Evolutionary conservation across 768 basidiomycete genomes (phyloP).

Genomic region (Leucocoprinus sp.): DNA sequence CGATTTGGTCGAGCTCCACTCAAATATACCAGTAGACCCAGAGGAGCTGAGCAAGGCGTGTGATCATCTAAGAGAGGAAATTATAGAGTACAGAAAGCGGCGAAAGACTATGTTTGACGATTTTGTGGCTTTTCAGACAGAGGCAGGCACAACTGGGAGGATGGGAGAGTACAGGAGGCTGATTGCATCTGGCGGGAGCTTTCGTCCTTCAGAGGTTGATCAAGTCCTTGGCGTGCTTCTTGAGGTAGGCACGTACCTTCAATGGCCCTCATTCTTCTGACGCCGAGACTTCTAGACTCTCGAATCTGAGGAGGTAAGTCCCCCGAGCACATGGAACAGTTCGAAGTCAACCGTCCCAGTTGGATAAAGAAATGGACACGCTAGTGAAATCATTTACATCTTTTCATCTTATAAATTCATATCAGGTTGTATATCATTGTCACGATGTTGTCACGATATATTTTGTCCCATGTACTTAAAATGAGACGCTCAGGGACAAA

Average conservation of each 20-base stretch:
- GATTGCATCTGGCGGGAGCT: slow-evolving; percentile 84
- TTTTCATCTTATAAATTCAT: slow-evolving; percentile 4
- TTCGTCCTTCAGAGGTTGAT: slow-evolving; percentile 83
- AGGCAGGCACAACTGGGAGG: slow-evolving; percentile 81
- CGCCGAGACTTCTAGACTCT: slow-evolving; percentile 46
- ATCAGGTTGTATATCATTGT: slow-evolving; percentile 5
- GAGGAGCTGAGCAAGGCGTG: slow-evolving; percentile 47
- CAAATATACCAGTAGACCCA: slow-evolving; percentile 48
- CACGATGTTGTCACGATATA: background rate
- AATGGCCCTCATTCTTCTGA: background rate
- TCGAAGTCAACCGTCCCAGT: slow-evolving; percentile 24
- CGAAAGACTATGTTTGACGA: slow-evolving; percentile 68
- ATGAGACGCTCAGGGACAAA: slow-evolving; percentile 5
- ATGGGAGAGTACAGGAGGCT: slow-evolving; percentile 86
- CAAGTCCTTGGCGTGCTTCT: slow-evolving; percentile 76
- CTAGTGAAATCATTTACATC: background rate
- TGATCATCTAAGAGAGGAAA: slow-evolving; percentile 54
- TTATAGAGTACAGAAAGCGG: slow-evolving; percentile 56
- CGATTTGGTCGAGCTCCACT: slow-evolving; percentile 54
- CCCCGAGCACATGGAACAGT: slow-evolving; percentile 41
- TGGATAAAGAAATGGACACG: slow-evolving; percentile 15
- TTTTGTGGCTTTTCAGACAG: slow-evolving; percentile 75
- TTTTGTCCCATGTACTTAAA: background rate
- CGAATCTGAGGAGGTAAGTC: slow-evolving; percentile 74
- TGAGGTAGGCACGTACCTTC: slow-evolving; percentile 45